phyloP scores from a whole-genome alignment of 805 yeast species.

The Myxozyma vanderwaltii region DNA sequence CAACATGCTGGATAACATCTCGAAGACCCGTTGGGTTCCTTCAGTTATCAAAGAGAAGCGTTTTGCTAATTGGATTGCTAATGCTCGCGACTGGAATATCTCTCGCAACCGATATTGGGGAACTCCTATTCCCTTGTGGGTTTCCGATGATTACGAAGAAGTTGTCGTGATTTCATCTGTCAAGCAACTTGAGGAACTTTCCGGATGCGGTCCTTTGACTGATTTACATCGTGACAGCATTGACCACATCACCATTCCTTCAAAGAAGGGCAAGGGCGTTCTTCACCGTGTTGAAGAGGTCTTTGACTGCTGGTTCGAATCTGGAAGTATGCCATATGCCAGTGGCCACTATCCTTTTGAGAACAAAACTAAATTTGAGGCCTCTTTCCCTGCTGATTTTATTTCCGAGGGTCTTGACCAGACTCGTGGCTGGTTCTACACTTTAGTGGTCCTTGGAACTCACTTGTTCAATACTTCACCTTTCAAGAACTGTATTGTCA shows the following conservation, averaged over 20 bases:
- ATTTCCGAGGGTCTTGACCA: conserved; percentile 99
- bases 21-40: conserved; percentile 94
- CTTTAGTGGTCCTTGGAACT: conserved; percentile 92
- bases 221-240: conserved; percentile 94
- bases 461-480: conserved; percentile 92
- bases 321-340: conserved; percentile 99
- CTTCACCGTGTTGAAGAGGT: conserved; percentile 94
- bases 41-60: conserved; percentile 85
- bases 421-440: conserved; percentile 99
- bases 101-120: conserved; percentile 99
- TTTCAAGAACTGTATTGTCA: conserved; percentile 89
- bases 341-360: conserved; percentile 97
- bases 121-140: conserved; percentile 99
- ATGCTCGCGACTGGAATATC: conserved; percentile 98
- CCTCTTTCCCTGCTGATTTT: conserved; percentile 93
- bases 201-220: conserved; percentile 73
- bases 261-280: conserved; percentile 81
- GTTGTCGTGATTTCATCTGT: conserved; percentile 91
- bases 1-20: conserved; percentile 82
- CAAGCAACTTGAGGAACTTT: conserved; percentile 77
- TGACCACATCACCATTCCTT: conserved; percentile 91
- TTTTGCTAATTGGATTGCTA: conserved; percentile 96
- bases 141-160: conserved; percentile 88
- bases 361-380: conserved; percentile 64
- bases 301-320: conserved; percentile 99